Evolutionary conservation across 306 rosid species (phyloP).

Genomic region (Dalbergia oliveri): DNA sequence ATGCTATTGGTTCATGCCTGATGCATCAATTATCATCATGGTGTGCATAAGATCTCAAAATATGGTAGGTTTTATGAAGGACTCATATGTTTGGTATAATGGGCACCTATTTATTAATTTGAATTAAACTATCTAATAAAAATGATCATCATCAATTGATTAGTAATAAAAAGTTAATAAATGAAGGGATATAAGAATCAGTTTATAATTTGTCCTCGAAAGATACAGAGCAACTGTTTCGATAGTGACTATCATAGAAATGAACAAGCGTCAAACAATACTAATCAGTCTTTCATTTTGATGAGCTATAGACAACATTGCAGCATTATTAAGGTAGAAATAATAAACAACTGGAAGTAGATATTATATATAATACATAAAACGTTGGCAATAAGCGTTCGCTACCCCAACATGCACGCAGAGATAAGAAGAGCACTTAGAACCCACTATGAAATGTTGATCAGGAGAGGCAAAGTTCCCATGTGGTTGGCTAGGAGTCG

Average conservation of each 20-base stretch:
- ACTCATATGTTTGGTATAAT: no score
- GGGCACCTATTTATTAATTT: no score
- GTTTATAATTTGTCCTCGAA: no score
- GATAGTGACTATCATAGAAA: not conserved
- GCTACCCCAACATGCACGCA: not conserved
- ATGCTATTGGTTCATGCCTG: no score
- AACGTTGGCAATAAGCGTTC: not conserved
- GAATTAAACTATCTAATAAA: no score
- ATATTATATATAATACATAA: not conserved
- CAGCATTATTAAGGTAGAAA: not conserved
- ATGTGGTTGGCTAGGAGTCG: slow-evolving; percentile 44
- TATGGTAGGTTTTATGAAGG: no score
- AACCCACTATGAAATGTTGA: slow-evolving; percentile 38
- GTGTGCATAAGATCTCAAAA: not conserved
- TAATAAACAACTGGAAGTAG: not conserved
- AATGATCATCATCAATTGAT: no score
- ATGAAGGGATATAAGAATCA: no score
- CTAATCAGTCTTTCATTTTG: not conserved
- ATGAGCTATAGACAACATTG: no score
- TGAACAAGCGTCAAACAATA: not conserved
- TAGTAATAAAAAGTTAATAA: no score
- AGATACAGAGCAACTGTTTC: not conserved
- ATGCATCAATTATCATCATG: no score
- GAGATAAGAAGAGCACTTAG: slow-evolving; percentile 47
- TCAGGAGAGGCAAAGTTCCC: slow-evolving; percentile 22